Evolutionary conservation across 495 filamentous ascomycete genomes (phyloP).

Genomic region (Neurospora africana): DNA sequence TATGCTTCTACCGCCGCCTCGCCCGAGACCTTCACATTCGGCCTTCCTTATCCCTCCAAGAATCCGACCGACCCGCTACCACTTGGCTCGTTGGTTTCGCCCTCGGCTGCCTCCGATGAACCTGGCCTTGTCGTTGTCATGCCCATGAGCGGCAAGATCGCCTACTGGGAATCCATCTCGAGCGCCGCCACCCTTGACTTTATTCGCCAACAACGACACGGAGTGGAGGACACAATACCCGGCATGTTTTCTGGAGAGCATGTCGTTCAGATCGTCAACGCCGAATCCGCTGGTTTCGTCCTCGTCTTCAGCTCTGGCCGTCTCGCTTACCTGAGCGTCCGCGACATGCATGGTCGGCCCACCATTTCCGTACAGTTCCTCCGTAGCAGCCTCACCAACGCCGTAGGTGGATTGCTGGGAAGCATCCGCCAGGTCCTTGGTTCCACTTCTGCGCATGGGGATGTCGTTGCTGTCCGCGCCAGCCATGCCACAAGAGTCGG

Average conservation of each 20-base stretch:
- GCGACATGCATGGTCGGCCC: constrained; percentile 78
- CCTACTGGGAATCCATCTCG: constrained; percentile 91
- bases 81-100: constrained; percentile 65
- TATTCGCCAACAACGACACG: constrained; percentile 62
- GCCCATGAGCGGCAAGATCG: constrained; percentile 70
- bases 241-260: constrained; percentile 69
- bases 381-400: constrained; percentile 42
- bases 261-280: constrained; percentile 64
- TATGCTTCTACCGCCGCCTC: constrained; percentile 57
- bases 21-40: constrained; percentile 62
- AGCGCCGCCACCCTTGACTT: constrained; percentile 67
- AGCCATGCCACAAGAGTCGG: constrained; percentile 60
- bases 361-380: constrained; percentile 66
- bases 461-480: constrained; percentile 66
- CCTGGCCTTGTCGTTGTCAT: constrained; percentile 79
- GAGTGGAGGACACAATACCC: constrained; percentile 61
- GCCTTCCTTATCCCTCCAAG: constrained; percentile 62
- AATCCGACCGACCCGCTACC: constrained; percentile 56
- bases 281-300: constrained; percentile 74
- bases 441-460: constrained; percentile 53
- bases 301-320: constrained; percentile 74
- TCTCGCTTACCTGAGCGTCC: constrained; percentile 70
- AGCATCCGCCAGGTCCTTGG: constrained; percentile 63
- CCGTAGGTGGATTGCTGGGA: constrained; percentile 55
- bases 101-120: constrained; percentile 59